phyloP scores from a whole-genome alignment of 768 basidiomycete species.

The Lepiota brunneoincarnata region DNA sequence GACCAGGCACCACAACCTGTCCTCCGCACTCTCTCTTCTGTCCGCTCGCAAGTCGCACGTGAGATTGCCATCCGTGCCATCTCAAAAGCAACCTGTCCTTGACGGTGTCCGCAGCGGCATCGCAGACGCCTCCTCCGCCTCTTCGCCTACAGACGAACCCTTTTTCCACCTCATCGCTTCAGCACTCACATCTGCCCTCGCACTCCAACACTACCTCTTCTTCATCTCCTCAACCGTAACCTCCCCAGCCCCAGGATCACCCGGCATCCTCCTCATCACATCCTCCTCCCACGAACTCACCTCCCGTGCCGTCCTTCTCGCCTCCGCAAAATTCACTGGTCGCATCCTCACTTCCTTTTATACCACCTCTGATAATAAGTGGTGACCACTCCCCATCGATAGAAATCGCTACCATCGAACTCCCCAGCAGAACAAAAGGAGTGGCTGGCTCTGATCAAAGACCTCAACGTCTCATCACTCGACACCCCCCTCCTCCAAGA shows the following conservation, averaged over 20 bases:
- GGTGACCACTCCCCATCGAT: background rate
- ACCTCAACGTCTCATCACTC: slow-evolving; percentile 51
- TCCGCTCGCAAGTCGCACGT: too few species aligned
- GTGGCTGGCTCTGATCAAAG: slow-evolving; percentile 50
- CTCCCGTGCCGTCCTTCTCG: slow-evolving; percentile 65
- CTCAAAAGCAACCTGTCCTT: slow-evolving; percentile 1
- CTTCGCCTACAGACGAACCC: slow-evolving; percentile 41
- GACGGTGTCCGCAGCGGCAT: slow-evolving; percentile 56
- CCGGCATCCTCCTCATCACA: slow-evolving; percentile 55
- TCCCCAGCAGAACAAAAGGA: slow-evolving; percentile 13
- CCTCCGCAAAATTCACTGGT: slow-evolving; percentile 67
- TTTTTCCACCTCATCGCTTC: slow-evolving; percentile 58
- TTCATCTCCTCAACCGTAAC: slow-evolving; percentile 49
- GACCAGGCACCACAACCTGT: too few species aligned
- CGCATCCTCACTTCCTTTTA: slow-evolving; percentile 42
- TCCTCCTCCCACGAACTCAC: slow-evolving; percentile 55
- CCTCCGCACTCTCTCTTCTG: too few species aligned
- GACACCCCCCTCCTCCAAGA: slow-evolving; percentile 72
- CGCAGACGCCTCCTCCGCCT: slow-evolving; percentile 53
- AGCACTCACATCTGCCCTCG: slow-evolving; percentile 39
- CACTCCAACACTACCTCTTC: slow-evolving; percentile 46
- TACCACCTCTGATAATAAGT: slow-evolving; percentile 19
- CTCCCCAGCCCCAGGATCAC: slow-evolving; percentile 17
- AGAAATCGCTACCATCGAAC: background rate
- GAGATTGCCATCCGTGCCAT: too few species aligned